Evolutionary conservation across 1,284 basidiomycete species (phyloP).

Genomic region (Ustanciosporium gigantosporum): DNA sequence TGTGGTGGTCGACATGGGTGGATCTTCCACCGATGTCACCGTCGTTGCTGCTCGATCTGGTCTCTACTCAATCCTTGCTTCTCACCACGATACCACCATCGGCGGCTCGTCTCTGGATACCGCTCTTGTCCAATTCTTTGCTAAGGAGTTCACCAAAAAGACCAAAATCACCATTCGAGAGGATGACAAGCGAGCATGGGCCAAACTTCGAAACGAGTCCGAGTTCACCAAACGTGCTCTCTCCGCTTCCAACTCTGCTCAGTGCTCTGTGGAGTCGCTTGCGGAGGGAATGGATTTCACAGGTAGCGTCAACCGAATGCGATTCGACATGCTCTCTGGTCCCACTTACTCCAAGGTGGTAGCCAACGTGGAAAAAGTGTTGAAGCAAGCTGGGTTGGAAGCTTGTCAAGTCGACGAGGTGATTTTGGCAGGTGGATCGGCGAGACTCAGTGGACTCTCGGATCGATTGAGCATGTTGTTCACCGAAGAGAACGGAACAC

Average conservation of each 20-base stretch:
- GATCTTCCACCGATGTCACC: slow-evolving; percentile 65
- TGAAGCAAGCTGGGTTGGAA: slow-evolving; percentile 72
- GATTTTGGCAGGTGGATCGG: slow-evolving; percentile 81
- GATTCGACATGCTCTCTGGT: slow-evolving; percentile 85
- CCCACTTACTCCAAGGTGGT: slow-evolving; percentile 75
- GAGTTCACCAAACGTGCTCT: slow-evolving; percentile 95
- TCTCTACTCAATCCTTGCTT: slow-evolving; percentile 65
- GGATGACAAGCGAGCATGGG: slow-evolving; percentile 75
- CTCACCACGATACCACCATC: slow-evolving; percentile 64
- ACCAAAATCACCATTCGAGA: slow-evolving; percentile 74
- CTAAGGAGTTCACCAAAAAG: slow-evolving; percentile 97
- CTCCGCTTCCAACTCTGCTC: slow-evolving; percentile 83
- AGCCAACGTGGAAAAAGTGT: slow-evolving; percentile 69
- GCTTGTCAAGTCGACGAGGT: slow-evolving; percentile 81
- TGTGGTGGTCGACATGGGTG: slow-evolving; percentile 68
- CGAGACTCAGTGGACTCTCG: slow-evolving; percentile 81
- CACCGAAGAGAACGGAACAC: slow-evolving; percentile 66
- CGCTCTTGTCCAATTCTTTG: slow-evolving; percentile 85
- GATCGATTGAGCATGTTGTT: slow-evolving; percentile 75
- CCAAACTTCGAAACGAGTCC: slow-evolving; percentile 87
- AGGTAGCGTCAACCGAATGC: slow-evolving; percentile 86
- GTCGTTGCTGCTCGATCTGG: slow-evolving; percentile 66
- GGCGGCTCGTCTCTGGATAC: slow-evolving; percentile 75
- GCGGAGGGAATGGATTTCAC: slow-evolving; percentile 94
- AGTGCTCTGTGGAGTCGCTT: slow-evolving; percentile 86